Evolutionary conservation across 768 basidiomycete species (phyloP).

Genomic region (Holtermannia corniformis): DNA sequence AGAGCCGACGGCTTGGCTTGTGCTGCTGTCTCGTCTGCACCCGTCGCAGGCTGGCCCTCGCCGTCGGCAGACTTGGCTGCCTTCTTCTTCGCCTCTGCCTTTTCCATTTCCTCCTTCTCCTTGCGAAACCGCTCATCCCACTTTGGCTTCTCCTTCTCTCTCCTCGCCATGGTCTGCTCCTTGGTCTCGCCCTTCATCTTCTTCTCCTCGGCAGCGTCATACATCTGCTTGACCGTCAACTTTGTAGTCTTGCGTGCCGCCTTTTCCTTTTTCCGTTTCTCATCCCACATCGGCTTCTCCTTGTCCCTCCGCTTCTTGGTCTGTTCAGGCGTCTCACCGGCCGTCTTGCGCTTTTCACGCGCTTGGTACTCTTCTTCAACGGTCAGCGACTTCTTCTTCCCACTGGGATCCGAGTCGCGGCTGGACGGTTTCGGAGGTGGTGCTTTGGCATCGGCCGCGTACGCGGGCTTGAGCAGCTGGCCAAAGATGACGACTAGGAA

Average conservation of each 20-base stretch:
- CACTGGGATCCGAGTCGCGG: background rate
- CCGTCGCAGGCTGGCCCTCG: too few relatives aligned
- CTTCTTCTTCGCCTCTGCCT: conserved; percentile 17
- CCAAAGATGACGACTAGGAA: background rate
- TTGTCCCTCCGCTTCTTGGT: background rate
- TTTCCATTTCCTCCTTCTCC: conserved; percentile 17
- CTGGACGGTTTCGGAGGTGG: background rate
- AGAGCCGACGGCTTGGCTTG: too few relatives aligned
- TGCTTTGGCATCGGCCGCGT: background rate
- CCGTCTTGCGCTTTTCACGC: background rate
- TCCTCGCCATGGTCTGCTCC: background rate
- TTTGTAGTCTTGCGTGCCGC: background rate
- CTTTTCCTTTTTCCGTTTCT: background rate
- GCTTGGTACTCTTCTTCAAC: background rate
- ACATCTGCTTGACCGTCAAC: background rate
- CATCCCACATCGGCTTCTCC: background rate
- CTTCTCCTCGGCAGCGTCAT: background rate
- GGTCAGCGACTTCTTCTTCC: background rate
- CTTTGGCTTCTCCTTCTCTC: background rate
- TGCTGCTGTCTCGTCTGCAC: too few relatives aligned
- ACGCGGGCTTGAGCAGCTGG: background rate
- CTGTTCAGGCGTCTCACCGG: background rate
- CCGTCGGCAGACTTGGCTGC: conserved; percentile 1
- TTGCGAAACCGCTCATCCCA: conserved; percentile 1
- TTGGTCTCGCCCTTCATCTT: background rate